phyloP scores from a whole-genome alignment of 352 stramenopile genomes.

The Nothophytophthora sp. region DNA sequence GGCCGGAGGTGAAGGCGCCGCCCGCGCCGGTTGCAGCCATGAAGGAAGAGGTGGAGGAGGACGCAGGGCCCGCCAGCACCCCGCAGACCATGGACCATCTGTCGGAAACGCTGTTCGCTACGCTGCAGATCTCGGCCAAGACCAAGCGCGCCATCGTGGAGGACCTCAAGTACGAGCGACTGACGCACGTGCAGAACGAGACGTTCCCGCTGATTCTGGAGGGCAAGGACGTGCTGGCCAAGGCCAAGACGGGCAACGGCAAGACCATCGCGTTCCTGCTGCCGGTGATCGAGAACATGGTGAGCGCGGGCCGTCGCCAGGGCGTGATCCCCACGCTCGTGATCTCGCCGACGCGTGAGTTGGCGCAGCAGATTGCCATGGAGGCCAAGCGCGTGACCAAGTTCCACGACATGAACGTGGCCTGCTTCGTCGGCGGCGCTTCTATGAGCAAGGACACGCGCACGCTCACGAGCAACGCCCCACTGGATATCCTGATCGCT shows the following conservation, averaged over 20 bases:
- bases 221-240: constrained; percentile 92
- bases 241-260: constrained; percentile 89
- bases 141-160: constrained; percentile 75
- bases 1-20: too few relatives aligned
- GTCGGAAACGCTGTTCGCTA: constrained; percentile 56
- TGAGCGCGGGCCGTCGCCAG: constrained; percentile 43
- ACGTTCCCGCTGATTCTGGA: constrained; percentile 73
- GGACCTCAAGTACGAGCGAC: constrained; percentile 82
- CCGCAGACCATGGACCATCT: constrained; percentile 50
- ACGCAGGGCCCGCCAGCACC: constrained; percentile 8
- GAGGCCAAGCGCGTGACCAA: constrained; percentile 87
- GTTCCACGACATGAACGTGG: constrained; percentile 77
- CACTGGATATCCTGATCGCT: constrained; percentile 94
- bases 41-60: constrained; percentile 2
- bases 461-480: constrained; percentile 28
- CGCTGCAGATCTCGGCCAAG: constrained; percentile 55
- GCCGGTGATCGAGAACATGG: constrained; percentile 80
- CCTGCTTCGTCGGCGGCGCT: constrained; percentile 88
- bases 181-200: constrained; percentile 91
- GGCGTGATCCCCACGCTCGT: constrained; percentile 92
- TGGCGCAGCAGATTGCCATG: constrained; percentile 94
- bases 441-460: constrained; percentile 79
- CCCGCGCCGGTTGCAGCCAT: constrained; percentile 1
- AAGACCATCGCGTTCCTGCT: constrained; percentile 92
- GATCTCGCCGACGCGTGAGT: constrained; percentile 95